Evolutionary conservation across 495 filamentous ascomycete genomes (phyloP).

Genomic region (Oleoguttula mirabilis): DNA sequence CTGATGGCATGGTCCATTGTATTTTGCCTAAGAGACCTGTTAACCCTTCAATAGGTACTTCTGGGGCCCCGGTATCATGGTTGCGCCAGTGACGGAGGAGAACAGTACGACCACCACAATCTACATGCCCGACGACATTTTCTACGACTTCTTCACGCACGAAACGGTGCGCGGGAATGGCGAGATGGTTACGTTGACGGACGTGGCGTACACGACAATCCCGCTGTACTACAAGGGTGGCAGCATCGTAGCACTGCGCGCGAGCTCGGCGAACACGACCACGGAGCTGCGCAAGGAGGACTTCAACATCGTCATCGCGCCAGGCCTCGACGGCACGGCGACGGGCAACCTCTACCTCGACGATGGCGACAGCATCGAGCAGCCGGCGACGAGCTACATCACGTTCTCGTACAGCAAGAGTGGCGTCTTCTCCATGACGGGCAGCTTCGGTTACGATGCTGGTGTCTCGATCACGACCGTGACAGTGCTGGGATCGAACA

Average conservation of each 20-base stretch:
- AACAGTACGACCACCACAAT: constrained; percentile 52
- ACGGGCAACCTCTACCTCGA: constrained; percentile 42
- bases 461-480: constrained; percentile 16
- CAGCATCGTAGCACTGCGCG: constrained; percentile 53
- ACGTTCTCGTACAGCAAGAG: constrained; percentile 21
- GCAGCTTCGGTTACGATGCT: constrained; percentile 21
- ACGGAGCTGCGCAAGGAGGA: constrained; percentile 50
- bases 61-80: constrained; percentile 58
- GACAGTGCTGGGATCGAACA: constrained; percentile 14
- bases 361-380: constrained; percentile 27
- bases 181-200: constrained; percentile 36
- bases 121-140: constrained; percentile 62
- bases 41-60: too few species aligned
- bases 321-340: constrained; percentile 39
- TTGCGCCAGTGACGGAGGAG: constrained; percentile 57
- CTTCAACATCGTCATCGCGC: constrained; percentile 61
- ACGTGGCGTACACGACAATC: constrained; percentile 52
- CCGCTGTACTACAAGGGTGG: constrained; percentile 64
- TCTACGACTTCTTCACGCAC: constrained; percentile 67
- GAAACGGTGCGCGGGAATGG: constrained; percentile 46
- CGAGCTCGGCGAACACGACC: constrained; percentile 55
- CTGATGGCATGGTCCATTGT: too few species aligned
- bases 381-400: constrained; percentile 21
- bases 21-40: too few species aligned
- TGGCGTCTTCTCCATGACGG: constrained; percentile 16